These are phyloP conservation scores for Beauveria asiatica DNA, from an alignment of 2,329 filamentous ascomycete genomes.

Conservation along the genomic window DNA sequence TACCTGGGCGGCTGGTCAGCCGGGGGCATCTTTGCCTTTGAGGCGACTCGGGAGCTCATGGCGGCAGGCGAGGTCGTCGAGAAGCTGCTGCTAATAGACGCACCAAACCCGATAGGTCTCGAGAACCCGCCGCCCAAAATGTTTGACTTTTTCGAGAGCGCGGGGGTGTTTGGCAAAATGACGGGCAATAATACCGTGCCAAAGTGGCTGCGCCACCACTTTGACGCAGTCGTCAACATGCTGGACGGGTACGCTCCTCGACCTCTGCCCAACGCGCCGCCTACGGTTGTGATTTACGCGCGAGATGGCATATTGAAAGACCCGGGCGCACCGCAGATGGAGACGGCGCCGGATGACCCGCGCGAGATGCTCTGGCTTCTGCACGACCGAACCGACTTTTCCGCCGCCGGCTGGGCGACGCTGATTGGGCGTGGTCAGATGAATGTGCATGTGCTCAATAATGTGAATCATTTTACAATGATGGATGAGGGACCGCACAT, in stretches of 20 bases:
- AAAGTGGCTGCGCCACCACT: slow-evolving; percentile 67
- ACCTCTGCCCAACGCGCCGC: slow-evolving; percentile 53
- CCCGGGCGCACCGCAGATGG: slow-evolving; percentile 49
- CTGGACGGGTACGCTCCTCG: slow-evolving; percentile 54
- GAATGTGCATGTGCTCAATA: slow-evolving; percentile 56
- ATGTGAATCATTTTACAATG: slow-evolving; percentile 68
- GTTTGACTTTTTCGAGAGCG: slow-evolving; percentile 63
- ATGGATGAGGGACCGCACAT: slow-evolving; percentile 48
- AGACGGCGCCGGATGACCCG: slow-evolving; percentile 16
- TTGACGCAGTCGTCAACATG: slow-evolving; percentile 58
- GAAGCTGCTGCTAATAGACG: slow-evolving; percentile 56
- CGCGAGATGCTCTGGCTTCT: slow-evolving; percentile 46
- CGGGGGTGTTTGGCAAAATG: slow-evolving; percentile 59
- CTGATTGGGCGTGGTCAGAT: slow-evolving; percentile 2
- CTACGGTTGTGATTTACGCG: slow-evolving; percentile 61
- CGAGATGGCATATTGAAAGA: slow-evolving; percentile 51
- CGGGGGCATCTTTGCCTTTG: no score
- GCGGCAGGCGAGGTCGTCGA: slow-evolving; percentile 49
- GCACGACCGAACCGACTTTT: slow-evolving; percentile 64
- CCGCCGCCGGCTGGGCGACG: slow-evolving; percentile 18
- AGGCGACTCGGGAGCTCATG: slow-evolving; percentile 38
- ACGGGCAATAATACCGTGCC: slow-evolving; percentile 40
- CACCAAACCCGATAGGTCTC: slow-evolving; percentile 58
- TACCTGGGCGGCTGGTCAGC: no score
- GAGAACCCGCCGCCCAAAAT: slow-evolving; percentile 55